Evolutionary conservation across 805 yeast species (phyloP), one percentile per base, ranked within the genome.

Genomic region (Scheffersomyces ergatensis): DNA sequence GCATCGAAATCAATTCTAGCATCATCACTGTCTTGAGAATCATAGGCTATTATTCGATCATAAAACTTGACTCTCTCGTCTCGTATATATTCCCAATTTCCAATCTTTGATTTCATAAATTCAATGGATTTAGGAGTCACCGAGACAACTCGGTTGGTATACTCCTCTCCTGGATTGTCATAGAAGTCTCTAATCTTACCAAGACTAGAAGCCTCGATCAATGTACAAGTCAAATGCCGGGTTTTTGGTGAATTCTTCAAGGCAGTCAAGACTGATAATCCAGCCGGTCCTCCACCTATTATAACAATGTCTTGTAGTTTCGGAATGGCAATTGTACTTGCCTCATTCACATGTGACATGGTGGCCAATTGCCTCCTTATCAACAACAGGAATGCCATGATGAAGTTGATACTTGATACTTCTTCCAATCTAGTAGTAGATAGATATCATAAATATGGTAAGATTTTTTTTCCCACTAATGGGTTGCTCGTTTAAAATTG

Each of bases 201-300:
- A 19, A 92, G 58, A 45, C 78, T 76, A 35, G 78, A 75, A 1
- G 85, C 89, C 60, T 93, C 99, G 19, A 93, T 74, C 37, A 93
- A 65, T 0, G 82, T 77, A 36, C 92, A 76, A 34, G 72, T 71
- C 33, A 89, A 72, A 37, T 77, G 68, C 21, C 64, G 67, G 3
- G 96, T 77, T 16, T 72, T 58, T 2, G 83, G 80, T 1, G 89
- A 83, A 48, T 74, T 72, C 57, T 86, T 85, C 42, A 92, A 63
- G 0, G 95, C 95, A 0, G 96, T 77, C 4, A 93, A 82, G 27
- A 93, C 66, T 1, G 96, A 83, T 42, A 93, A 66, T 0, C 99
- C 99, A 1, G 98, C 98, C 1, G 98, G 97, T 0, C 99, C 99
- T 6, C 95, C 98, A 27, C 99, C 99, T 27, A 93, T 85, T 39